Percentiles rank a stretch among this genome's conserved stretches.
Conservation (phyloP, 768 basidiomycete species). For the Termitomyces sp. region DNA sequence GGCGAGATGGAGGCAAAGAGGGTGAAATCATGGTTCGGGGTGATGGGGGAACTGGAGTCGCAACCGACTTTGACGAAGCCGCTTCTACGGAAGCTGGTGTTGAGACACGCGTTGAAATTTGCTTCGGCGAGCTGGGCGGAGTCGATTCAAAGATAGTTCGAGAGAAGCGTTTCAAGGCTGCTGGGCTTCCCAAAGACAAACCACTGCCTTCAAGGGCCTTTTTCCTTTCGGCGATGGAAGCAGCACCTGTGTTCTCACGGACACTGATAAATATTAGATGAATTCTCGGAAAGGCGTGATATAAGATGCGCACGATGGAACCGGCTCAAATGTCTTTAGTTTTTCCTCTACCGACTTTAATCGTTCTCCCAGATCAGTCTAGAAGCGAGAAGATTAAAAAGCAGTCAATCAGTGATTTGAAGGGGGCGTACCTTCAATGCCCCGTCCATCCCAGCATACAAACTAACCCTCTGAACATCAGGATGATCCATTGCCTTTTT, state of each 20-base stretch:
- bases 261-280: constrained; percentile 16
- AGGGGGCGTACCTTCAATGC: constrained; percentile 57
- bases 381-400: background rate
- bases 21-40: constrained; percentile 69
- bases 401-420: constrained; percentile 11
- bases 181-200: constrained; percentile 42
- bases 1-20: constrained; percentile 66
- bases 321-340: constrained; percentile 40
- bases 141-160: constrained; percentile 47
- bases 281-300: background rate
- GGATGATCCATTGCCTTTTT: constrained; percentile 56
- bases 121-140: constrained; percentile 39
- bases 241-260: constrained; percentile 28
- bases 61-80: constrained; percentile 27
- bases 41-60: constrained; percentile 37
- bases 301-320: constrained; percentile 26
- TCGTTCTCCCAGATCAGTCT: constrained; percentile 40
- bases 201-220: constrained; percentile 73
- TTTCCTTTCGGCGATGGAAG: constrained; percentile 76
- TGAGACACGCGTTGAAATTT: constrained; percentile 28
- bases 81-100: constrained; percentile 26
- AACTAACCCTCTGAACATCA: constrained; percentile 51
- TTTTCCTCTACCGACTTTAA: constrained; percentile 43
- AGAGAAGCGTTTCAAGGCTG: constrained; percentile 51
- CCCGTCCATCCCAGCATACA: constrained; percentile 61